Evolutionary conservation across 176 grass and related monocot species (phyloP).

Genomic region (Aegilops umbellulata): DNA sequence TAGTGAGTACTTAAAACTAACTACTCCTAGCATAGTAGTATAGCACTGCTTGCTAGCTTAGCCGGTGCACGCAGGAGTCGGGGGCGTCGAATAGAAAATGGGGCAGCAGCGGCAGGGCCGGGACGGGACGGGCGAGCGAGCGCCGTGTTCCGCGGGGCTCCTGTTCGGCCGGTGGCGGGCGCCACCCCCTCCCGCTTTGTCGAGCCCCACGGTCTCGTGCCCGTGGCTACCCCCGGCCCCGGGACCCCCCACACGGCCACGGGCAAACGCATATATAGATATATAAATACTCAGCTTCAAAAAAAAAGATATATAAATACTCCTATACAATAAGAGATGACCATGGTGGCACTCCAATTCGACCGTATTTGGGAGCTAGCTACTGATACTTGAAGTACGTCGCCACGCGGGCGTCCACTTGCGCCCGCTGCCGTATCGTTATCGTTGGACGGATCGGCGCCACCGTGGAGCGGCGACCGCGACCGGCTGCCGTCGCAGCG

Average conservation of each 20-base stretch:
- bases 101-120: neutral
- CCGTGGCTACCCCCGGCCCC: neutral
- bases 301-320: too few relatives aligned
- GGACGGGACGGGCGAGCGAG: neutral
- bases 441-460: neutral
- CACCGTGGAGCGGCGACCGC: neutral
- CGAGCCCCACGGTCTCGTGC: constrained; percentile 11
- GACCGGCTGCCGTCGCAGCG: neutral
- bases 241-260: neutral
- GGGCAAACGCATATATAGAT: neutral
- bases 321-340: neutral
- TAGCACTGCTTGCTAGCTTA: neutral
- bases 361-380: neutral
- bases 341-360: neutral
- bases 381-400: neutral
- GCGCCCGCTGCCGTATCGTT: constrained; percentile 11
- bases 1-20: neutral
- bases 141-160: constrained; percentile 31
- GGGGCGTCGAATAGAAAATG: neutral
- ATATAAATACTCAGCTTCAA: too few relatives aligned
- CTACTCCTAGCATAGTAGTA: neutral
- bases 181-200: constrained; percentile 26
- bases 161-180: neutral
- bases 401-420: neutral
- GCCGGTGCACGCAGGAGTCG: neutral